Evolutionary conservation across 2,329 filamentous ascomycete species (phyloP), one percentile per base, ranked within the genome.

Genomic region (Penicillium sp.): DNA sequence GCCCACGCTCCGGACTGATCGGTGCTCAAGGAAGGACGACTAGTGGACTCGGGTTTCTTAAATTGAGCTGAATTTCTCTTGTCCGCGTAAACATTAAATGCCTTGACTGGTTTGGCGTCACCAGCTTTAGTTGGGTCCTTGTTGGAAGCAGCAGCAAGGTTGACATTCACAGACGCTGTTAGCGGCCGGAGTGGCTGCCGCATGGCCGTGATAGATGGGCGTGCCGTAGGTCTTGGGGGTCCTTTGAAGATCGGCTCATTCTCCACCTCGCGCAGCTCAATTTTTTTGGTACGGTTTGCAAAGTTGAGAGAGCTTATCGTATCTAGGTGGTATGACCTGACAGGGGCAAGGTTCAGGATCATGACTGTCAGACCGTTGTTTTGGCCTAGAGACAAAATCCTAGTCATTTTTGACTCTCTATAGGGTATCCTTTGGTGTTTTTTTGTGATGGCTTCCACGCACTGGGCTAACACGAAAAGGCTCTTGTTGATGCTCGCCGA

Each of bases 401-500:
- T 87, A 0, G 95, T 98, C 94, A 98, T 97, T 82, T 98, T 97
- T 58, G 91, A 95, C 75, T 97, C 94, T 60, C 94, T 86, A 76
- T 96, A 98, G 0, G 95, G 94, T 71, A 98, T 94, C 38, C 94
- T 87, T 69, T 78, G 76, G 63, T 88, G 86, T 71, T 89, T 89
- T 74, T 87, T 88, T 71, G 90, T 91, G 73, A 98, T 98, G 60
- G 94, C 94, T 74, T 98, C 94, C 57, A 98, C 94, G 71, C 94
- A 98, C 75, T 97, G 93, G 48, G 92, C 94, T 53, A 98, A 81
- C 19, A 97, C 93, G 71, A 98, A 98, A 7, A 98, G 83, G 66
- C 92, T 96, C 81, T 97, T 98, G 84, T 98, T 98, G 82, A 98
- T 98, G 72, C 92, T 94, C 0, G 94, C 93, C 45, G 93, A 97